Percentiles rank a stretch among this genome's conserved stretches.
These are phyloP conservation scores for Ogataea minuta DNA, from an alignment of 805 yeast species.

Conservation along the genomic window DNA sequence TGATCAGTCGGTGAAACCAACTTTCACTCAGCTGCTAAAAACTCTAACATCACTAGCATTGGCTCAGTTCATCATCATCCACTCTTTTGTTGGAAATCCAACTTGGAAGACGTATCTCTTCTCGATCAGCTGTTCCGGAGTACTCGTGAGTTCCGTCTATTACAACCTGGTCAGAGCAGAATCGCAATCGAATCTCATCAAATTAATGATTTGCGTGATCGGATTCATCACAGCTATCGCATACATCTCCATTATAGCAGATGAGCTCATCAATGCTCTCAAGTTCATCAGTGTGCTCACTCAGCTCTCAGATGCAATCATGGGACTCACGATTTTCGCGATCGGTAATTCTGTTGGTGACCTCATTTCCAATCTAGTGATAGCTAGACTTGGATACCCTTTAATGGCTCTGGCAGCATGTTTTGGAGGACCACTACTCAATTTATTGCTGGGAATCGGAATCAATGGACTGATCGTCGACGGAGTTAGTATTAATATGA, in stretches of 20 bases:
- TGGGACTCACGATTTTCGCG: slow-evolving; percentile 88
- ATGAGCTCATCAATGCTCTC: slow-evolving; percentile 64
- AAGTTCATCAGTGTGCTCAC: slow-evolving; percentile 59
- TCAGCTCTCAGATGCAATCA: slow-evolving; percentile 67
- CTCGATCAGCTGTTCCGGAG: slow-evolving; percentile 3
- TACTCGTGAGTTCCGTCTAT: slow-evolving; percentile 14
- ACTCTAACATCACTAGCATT: slow-evolving; percentile 21
- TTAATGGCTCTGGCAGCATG: slow-evolving; percentile 94
- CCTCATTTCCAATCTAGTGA: slow-evolving; percentile 74
- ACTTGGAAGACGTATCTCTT: slow-evolving; percentile 14
- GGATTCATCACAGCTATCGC: slow-evolving; percentile 70
- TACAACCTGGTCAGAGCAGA: slow-evolving; percentile 19
- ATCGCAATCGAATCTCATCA: slow-evolving; percentile 22
- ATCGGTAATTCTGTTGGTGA: slow-evolving; percentile 93
- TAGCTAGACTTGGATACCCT: slow-evolving; percentile 79
- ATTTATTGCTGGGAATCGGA: slow-evolving; percentile 78
- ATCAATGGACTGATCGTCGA: slow-evolving; percentile 57
- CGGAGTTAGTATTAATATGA: slow-evolving; percentile 32
- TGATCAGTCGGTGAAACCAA: slow-evolving; percentile 21
- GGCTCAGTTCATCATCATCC: slow-evolving; percentile 23
- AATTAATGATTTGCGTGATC: slow-evolving; percentile 35
- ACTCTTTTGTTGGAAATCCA: slow-evolving; percentile 22
- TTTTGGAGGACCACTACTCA: slow-evolving; percentile 86
- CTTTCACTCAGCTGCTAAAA: slow-evolving; percentile 16
- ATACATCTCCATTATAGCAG: slow-evolving; percentile 69